Evolutionary conservation across 495 filamentous ascomycete species (phyloP), one percentile per base, ranked within the genome.

Genomic region (Peziza echinospora): DNA sequence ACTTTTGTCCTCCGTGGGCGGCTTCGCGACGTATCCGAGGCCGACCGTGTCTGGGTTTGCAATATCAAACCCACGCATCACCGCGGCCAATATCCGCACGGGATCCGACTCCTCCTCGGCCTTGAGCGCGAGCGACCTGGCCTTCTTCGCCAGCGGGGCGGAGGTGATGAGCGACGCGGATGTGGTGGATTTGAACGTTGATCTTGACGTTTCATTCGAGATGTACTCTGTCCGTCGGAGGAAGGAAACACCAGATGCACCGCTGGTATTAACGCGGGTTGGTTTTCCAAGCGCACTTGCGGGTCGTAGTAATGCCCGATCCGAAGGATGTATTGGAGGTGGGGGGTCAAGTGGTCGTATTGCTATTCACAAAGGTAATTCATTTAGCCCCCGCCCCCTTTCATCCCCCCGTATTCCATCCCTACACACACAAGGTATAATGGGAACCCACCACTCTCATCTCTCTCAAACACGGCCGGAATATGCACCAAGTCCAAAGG

Each of bases 201-300:
- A 65, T 50, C 65, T 59, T 61, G 71, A 51, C 60, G 66, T 60
- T 37, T 73, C 73, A 6, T 81, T 78, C 3, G 87, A 84, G 48
- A 91, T 93, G 60, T 96, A 94, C 59, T 97, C 91, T 11, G 91
- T 94, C 41, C 87, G 78, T 26, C 89, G 81, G 46, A 97, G 73
- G 73, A 97, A 96, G 52, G 84, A 93, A 44, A 92, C 80, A 13
- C 45, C 51, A 34, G 26, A 34, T 7, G 26, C 26, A 5, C 30
- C 30, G 45, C 71, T 71, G 2, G 80, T 71, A 13, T 77, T 76
- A 24, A 65, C 58, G 40, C 63, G 55, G 51, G 72, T 69, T 1
- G 83, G 78, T 60, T 93, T 91, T 19, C 82, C 84, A 21, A 94
- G 72, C 23, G 80, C 71, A 5, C 82, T 71, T 16, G 91, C 72